Evolutionary conservation across 164 flowering plant genomes (phyloP).

Genomic region (Aristolochia fimbriata): DNA sequence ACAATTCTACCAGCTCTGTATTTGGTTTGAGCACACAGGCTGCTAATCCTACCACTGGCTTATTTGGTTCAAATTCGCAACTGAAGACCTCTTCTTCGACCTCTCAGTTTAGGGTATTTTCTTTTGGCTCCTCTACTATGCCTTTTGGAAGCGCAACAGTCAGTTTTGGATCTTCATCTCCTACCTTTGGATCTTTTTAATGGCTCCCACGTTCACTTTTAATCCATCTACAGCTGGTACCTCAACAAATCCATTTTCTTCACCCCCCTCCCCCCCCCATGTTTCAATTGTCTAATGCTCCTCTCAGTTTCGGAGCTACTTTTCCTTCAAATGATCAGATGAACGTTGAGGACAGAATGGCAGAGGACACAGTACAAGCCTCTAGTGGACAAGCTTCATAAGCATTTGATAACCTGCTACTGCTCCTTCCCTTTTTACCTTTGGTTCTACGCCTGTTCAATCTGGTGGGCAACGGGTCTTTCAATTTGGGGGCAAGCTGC

Average conservation of each 20-base stretch:
- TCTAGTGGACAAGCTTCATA: conserved; percentile 16
- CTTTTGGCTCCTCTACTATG: conserved; percentile 39
- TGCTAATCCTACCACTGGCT: not conserved
- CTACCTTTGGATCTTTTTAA: conserved; percentile 29
- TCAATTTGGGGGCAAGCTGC: conserved; percentile 53
- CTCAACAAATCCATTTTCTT: conserved; percentile 13
- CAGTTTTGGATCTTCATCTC: conserved; percentile 33
- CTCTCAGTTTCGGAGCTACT: conserved; percentile 27
- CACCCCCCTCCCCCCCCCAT: conserved; percentile 27
- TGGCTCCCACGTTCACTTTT: conserved; percentile 33
- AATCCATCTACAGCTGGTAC: conserved; percentile 29
- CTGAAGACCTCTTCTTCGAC: conserved; percentile 19
- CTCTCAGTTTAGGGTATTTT: conserved; percentile 23
- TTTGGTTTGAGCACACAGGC: conserved; percentile 6
- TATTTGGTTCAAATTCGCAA: conserved; percentile 6
- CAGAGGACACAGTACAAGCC: conserved; percentile 69
- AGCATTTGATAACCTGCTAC: conserved; percentile 35
- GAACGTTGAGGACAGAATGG: conserved; percentile 89
- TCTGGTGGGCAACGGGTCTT: conserved; percentile 31
- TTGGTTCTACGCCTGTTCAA: conserved; percentile 30
- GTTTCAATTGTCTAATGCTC: conserved; percentile 28
- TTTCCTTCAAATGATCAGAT: conserved; percentile 54
- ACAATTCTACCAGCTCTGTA: not conserved
- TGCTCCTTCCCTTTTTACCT: conserved; percentile 28
- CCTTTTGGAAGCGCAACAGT: conserved; percentile 19